Base-by-base conservation (phyloP, 202 grass and related monocot species). In the Cymbopogon flexuosus region DNA sequence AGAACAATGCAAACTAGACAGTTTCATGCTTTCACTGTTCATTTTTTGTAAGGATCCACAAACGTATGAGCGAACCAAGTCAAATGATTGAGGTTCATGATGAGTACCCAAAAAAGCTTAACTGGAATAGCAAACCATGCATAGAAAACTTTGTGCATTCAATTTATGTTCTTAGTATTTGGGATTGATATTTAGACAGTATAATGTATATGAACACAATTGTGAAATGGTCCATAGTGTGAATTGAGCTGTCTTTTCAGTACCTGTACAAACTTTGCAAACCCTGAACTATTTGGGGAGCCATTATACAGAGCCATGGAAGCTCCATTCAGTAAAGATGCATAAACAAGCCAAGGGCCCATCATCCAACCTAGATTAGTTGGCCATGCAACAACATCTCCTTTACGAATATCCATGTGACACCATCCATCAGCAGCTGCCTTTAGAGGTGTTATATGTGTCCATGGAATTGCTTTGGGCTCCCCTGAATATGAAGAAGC, bases 281-380 rank as follows among this genome's bases (percentile, higher is more conserved):
- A 98, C 27, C 88, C 84, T 52, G 82, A 79, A 70, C 82, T 91
- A 69, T 90, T 93, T 29, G 92, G 96, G 40, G 88, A 91, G 31
- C 96, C 96, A 77, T 98, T 93, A 63, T 94, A 98, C 63, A 98
- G 82, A 30, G 96, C 88, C 88, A 95, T 93, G 64, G 96, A 95
- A 77, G 96, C 90, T 90, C 96, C 96, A 89, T 98, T 98, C 56
- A 98, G 75, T 72, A 98, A 86, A 4, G 90, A 86, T 23, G 92
- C 90, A 85, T 89, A 94, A 76, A 98, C 96, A 86, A 98, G 96
- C 96, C 96, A 98, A 58, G 96, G 96, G 47, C 96, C 96, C 96
- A 98, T 98, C 96, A 98, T 98, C 96, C 96, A 98, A 79, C 96
- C 96, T 63, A 98, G 96, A 81, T 95, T 98, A 78, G 96, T 95